A percentile compares a stretch with the other conserved stretches of the same genome.
Evolutionary conservation across 2,329 filamentous ascomycete species (phyloP).

Genomic region (Escovopsis sp.): DNA sequence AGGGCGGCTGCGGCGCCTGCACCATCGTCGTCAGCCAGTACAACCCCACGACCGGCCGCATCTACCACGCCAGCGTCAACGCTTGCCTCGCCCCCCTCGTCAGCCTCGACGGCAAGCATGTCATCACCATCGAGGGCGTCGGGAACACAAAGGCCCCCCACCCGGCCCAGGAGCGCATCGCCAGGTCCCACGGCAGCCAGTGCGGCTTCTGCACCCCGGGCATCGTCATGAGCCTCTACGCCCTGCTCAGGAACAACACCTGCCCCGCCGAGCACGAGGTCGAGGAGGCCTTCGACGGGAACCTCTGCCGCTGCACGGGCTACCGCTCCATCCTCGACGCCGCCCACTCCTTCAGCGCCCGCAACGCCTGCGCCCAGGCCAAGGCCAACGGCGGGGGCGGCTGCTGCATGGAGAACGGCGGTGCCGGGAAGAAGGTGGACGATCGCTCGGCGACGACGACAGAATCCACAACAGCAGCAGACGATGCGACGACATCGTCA

Average conservation of each 20-base stretch:
- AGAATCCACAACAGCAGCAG: too few species aligned
- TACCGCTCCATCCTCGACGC: conserved; percentile 90
- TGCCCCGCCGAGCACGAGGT: conserved; percentile 66
- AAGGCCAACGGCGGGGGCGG: conserved; percentile 31
- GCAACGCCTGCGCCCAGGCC: conserved; percentile 34
- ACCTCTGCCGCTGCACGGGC: conserved; percentile 87
- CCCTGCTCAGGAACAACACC: conserved; percentile 71
- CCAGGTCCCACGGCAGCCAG: conserved; percentile 82
- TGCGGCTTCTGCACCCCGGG: conserved; percentile 92
- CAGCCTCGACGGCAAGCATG: conserved; percentile 92
- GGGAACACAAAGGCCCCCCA: conserved; percentile 78
- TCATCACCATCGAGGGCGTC: conserved; percentile 94
- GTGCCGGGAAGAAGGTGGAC: conserved; percentile 5
- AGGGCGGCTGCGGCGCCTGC: conserved; percentile 92
- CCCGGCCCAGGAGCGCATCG: conserved; percentile 79
- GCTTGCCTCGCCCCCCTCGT: conserved; percentile 86
- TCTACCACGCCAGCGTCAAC: conserved; percentile 95
- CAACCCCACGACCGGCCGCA: conserved; percentile 80
- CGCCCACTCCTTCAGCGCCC: conserved; percentile 69
- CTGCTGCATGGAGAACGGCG: conserved; percentile 58
- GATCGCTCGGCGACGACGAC: too few species aligned
- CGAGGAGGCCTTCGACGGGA: conserved; percentile 95
- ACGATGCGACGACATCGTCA: too few species aligned
- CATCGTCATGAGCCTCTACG: conserved; percentile 96
- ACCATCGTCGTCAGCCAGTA: conserved; percentile 89